Percentiles rank a stretch among this genome's conserved stretches.
Conservation (phyloP, 257 asterid species). For the Solanum bulbocastanum region DNA sequence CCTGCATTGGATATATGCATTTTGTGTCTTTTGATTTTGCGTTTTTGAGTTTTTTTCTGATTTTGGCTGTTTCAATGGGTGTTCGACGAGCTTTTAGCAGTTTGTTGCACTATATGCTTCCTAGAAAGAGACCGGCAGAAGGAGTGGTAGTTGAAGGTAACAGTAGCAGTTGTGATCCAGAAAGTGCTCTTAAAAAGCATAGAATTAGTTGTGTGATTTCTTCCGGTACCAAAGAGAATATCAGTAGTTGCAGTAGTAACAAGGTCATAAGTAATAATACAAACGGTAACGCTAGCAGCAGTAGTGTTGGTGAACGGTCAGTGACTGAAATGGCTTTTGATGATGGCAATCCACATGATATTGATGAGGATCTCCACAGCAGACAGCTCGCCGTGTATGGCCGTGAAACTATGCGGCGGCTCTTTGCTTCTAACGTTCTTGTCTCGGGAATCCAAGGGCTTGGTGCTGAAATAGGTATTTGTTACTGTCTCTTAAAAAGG, state of each 20-base stretch:
- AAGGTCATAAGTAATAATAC: slow-evolving; percentile 15
- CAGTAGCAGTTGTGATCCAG: slow-evolving; percentile 23
- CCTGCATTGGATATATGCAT: slow-evolving; percentile 3
- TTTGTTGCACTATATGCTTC: slow-evolving; percentile 91
- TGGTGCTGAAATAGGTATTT: slow-evolving; percentile 77
- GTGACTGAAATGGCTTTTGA: slow-evolving; percentile 77
- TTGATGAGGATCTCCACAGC: slow-evolving; percentile 98
- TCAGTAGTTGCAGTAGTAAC: slow-evolving; percentile 13
- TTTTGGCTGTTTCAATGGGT: slow-evolving; percentile 43
- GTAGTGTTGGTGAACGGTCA: slow-evolving; percentile 24
- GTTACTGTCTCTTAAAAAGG: not conserved
- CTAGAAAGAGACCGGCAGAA: slow-evolving; percentile 89
- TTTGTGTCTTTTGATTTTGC: slow-evolving; percentile 9
- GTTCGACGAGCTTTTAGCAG: slow-evolving; percentile 46
- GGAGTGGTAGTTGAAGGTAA: slow-evolving; percentile 63
- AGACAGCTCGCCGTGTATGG: slow-evolving; percentile 94
- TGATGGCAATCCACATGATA: slow-evolving; percentile 66
- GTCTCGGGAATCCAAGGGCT: slow-evolving; percentile 92
- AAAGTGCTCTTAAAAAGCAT: slow-evolving; percentile 42
- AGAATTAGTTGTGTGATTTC: slow-evolving; percentile 22
- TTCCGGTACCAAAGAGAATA: slow-evolving; percentile 21
- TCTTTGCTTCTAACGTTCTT: slow-evolving; percentile 80
- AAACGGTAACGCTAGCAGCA: slow-evolving; percentile 25
- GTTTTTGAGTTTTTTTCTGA: slow-evolving; percentile 9
- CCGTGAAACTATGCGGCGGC: slow-evolving; percentile 86